A percentile compares a stretch with the other conserved stretches of the same genome.
Evolutionary conservation across 192 early-diverging fungal genomes (phyloP).

Genomic region (Jimgerdemannia lactiflua): DNA sequence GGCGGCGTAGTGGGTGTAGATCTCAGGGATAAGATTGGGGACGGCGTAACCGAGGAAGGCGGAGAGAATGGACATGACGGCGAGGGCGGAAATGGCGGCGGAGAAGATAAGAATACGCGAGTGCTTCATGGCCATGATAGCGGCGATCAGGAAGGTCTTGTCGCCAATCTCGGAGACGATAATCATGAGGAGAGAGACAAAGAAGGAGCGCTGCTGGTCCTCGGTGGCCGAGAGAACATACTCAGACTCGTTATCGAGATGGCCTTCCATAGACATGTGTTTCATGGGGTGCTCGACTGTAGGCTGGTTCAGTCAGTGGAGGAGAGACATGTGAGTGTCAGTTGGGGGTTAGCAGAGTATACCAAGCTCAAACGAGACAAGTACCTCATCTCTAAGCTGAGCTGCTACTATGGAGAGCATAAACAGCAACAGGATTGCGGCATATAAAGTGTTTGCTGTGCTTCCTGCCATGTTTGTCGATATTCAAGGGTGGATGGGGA

Average conservation of each 20-base stretch:
- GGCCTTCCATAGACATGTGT: too few species aligned
- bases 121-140: conserved; percentile 98
- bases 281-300: too few species aligned
- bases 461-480: too few species aligned
- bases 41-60: conserved; percentile 89
- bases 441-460: neutral
- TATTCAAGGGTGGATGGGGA: too few species aligned
- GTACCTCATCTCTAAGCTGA: neutral
- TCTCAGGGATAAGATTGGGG: conserved; percentile 82
- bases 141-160: conserved; percentile 99
- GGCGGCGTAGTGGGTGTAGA: conserved; percentile 84
- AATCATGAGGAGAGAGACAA: conserved; percentile 82
- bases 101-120: conserved; percentile 88
- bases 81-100: conserved; percentile 83
- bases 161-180: conserved; percentile 97
- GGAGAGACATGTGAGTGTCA: too few species aligned
- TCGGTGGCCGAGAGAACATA: conserved; percentile 13
- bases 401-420: neutral
- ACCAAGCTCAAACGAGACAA: neutral
- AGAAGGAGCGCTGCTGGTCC: conserved; percentile 40
- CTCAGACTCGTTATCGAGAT: neutral
- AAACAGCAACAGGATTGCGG: neutral
- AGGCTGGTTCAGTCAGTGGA: too few species aligned
- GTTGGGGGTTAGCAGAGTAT: too few species aligned
- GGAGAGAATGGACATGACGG: conserved; percentile 95